Evolutionary conservation across 2,329 filamentous ascomycete genomes (phyloP).

Genomic region (Xylariomycetidae sp.): DNA sequence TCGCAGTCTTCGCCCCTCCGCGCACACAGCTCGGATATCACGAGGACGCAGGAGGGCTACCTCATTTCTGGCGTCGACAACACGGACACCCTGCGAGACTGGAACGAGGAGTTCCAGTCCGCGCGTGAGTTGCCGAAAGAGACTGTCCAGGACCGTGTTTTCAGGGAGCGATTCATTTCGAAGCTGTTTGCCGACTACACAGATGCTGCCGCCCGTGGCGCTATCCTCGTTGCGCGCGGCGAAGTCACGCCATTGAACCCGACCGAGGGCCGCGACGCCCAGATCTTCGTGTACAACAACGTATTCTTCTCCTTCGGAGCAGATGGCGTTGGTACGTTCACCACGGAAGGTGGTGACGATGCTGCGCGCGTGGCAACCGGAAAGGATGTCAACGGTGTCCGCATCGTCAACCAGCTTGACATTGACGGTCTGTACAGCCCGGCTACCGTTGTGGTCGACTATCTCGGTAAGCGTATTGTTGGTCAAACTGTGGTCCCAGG

Average conservation of each 20-base stretch:
- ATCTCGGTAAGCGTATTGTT: slow-evolving; percentile 93
- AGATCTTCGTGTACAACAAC: slow-evolving; percentile 99
- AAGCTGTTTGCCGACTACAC: slow-evolving; percentile 98
- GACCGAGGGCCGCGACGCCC: slow-evolving; percentile 84
- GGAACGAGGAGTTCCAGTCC: slow-evolving; percentile 99
- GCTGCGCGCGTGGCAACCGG: slow-evolving; percentile 92
- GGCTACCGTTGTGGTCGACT: slow-evolving; percentile 93
- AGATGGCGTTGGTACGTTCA: slow-evolving; percentile 95
- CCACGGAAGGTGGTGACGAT: slow-evolving; percentile 92
- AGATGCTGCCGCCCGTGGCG: slow-evolving; percentile 86
- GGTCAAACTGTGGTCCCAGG: slow-evolving; percentile 97
- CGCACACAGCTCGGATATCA: slow-evolving; percentile 74
- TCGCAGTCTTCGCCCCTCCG: slow-evolving; percentile 56
- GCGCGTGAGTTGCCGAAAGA: slow-evolving; percentile 92
- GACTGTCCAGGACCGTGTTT: slow-evolving; percentile 89
- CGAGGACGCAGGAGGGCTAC: slow-evolving; percentile 87
- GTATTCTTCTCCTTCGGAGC: slow-evolving; percentile 99
- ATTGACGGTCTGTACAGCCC: slow-evolving; percentile 92
- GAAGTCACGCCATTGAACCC: slow-evolving; percentile 93
- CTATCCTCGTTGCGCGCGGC: slow-evolving; percentile 84
- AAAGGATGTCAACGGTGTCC: slow-evolving; percentile 92
- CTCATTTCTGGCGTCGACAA: slow-evolving; percentile 87
- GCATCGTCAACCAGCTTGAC: slow-evolving; percentile 93
- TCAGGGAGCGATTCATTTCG: slow-evolving; percentile 85
- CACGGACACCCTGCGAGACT: slow-evolving; percentile 89